Percentiles rank a stretch among this genome's conserved stretches.
Evolutionary conservation across 1,139 yeast genomes (phyloP).

Genomic region (Pichia kudriavzevii): DNA sequence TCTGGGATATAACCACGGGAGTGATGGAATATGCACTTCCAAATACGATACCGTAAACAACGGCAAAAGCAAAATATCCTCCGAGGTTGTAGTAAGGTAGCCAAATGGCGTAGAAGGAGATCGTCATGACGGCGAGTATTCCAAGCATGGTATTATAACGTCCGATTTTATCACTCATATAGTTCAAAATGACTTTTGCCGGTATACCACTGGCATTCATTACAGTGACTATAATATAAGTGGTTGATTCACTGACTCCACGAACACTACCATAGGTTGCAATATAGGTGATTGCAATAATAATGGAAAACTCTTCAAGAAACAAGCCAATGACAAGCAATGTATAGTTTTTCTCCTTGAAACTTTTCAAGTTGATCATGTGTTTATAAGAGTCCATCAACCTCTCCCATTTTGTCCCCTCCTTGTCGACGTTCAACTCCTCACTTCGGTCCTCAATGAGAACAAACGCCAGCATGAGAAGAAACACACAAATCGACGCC

Average conservation of each 20-base stretch:
- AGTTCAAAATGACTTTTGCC: conserved; percentile 44
- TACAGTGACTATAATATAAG: conserved; percentile 41
- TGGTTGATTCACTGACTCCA: conserved; percentile 34
- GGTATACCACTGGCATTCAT: conserved; percentile 43
- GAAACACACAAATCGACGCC: conserved; percentile 43
- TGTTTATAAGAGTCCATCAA: conserved; percentile 34
- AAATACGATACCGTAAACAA: conserved; percentile 33
- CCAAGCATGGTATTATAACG: conserved; percentile 46
- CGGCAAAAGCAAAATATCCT: conserved; percentile 34
- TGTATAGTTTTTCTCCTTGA: conserved; percentile 34
- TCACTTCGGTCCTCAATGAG: conserved; percentile 21
- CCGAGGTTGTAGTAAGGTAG: conserved; percentile 33
- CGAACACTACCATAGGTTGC: conserved; percentile 44
- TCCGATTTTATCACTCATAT: conserved; percentile 42
- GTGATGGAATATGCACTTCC: conserved; percentile 23
- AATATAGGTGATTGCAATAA: conserved; percentile 31
- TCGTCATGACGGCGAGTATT: conserved; percentile 25
- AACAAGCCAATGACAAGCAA: conserved; percentile 24
- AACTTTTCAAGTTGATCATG: conserved; percentile 37
- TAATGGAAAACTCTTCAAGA: conserved; percentile 23
- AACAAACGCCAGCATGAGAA: conserved; percentile 28
- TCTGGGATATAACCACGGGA: conserved; percentile 46
- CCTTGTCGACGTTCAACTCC: conserved; percentile 22
- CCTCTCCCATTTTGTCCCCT: conserved; percentile 8
- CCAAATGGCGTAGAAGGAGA: conserved; percentile 38